Evolutionary conservation across 2,329 filamentous ascomycete species (phyloP).

Genomic region (Fusarium sp.): DNA sequence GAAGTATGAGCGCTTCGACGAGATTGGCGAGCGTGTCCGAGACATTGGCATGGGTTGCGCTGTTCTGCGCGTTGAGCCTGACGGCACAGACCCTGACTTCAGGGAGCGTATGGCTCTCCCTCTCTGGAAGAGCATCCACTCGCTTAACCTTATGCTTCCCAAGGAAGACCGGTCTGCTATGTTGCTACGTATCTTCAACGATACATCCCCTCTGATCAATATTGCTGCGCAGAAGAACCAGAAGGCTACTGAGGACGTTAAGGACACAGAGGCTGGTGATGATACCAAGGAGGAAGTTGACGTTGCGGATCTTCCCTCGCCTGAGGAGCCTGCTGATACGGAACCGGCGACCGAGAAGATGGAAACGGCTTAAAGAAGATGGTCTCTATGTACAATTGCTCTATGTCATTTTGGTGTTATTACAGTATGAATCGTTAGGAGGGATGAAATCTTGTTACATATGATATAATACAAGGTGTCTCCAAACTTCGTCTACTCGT

Average conservation of each 20-base stretch:
- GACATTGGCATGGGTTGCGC: slow-evolving; percentile 92
- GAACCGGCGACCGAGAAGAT: slow-evolving; percentile 24
- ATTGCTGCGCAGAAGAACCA: slow-evolving; percentile 65
- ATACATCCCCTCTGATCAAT: slow-evolving; percentile 86
- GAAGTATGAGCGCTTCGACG: slow-evolving; percentile 81
- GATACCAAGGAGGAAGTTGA: slow-evolving; percentile 48
- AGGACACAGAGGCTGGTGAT: slow-evolving; percentile 48
- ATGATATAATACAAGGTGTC: slow-evolving; percentile 42
- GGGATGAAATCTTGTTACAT: slow-evolving; percentile 37
- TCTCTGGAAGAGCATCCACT: slow-evolving; percentile 92
- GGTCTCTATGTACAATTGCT: slow-evolving; percentile 36
- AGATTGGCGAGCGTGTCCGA: slow-evolving; percentile 86
- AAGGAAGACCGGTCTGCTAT: slow-evolving; percentile 96
- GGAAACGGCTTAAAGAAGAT: slow-evolving; percentile 38
- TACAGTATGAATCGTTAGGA: slow-evolving; percentile 39
- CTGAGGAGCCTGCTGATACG: slow-evolving; percentile 45
- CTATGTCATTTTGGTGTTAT: slow-evolving; percentile 41
- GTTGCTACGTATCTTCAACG: slow-evolving; percentile 91
- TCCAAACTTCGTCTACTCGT: slow-evolving; percentile 54
- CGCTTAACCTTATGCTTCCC: slow-evolving; percentile 95
- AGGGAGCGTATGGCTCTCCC: slow-evolving; percentile 88
- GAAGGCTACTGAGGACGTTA: slow-evolving; percentile 53
- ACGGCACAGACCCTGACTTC: slow-evolving; percentile 70
- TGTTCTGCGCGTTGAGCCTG: slow-evolving; percentile 85
- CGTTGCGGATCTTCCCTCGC: slow-evolving; percentile 56